Evolutionary conservation across 306 rosid species (phyloP).

Genomic region (Cyamopsis tetragonoloba): DNA sequence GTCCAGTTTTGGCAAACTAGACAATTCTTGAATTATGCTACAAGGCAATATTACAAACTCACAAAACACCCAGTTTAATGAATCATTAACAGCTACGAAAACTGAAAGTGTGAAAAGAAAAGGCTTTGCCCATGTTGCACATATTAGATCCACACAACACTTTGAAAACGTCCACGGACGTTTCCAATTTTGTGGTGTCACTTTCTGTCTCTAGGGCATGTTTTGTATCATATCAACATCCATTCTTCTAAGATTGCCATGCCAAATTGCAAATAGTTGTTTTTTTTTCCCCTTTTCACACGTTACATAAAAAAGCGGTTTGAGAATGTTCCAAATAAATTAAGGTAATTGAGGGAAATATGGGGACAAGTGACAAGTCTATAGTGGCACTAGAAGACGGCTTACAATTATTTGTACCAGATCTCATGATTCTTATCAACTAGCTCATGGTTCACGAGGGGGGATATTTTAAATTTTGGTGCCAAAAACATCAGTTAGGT

Average conservation of each 20-base stretch:
- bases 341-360: neutral
- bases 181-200: neutral
- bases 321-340: conserved; percentile 12
- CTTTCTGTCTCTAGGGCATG: neutral
- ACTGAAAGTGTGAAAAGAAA: neutral
- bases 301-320: neutral
- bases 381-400: neutral
- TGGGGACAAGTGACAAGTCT: neutral
- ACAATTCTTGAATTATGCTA: neutral
- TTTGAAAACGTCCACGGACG: neutral
- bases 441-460: neutral
- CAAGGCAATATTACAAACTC: too few relatives aligned
- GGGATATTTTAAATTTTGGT: neutral
- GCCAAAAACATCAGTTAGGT: neutral
- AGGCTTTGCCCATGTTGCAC: neutral
- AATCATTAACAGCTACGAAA: neutral
- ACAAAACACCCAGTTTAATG: neutral
- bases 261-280: too few relatives aligned
- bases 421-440: neutral
- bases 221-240: conserved; percentile 4
- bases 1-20: neutral
- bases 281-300: neutral
- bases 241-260: neutral
- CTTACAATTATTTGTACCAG: neutral
- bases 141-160: neutral